Evolutionary conservation across 2,329 filamentous ascomycete genomes (phyloP).

Genomic region (Aspergillus thermomutatus): DNA sequence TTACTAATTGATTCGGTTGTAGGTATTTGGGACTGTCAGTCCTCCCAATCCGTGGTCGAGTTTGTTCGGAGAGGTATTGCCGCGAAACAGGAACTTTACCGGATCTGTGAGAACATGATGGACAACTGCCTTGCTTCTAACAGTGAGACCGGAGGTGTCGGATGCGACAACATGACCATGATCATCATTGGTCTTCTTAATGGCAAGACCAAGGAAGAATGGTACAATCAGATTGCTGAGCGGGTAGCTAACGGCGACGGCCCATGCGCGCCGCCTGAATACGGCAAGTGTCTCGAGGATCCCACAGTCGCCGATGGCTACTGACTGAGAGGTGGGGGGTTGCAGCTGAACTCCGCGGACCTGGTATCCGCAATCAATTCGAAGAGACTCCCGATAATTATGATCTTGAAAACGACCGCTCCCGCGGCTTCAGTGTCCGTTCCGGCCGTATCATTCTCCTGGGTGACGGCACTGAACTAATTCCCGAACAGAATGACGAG

Average conservation of each 20-base stretch:
- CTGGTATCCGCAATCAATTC: constrained; percentile 76
- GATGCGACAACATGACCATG: constrained; percentile 99
- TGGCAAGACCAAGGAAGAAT: constrained; percentile 92
- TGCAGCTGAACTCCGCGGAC: constrained; percentile 79
- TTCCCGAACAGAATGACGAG: constrained; percentile 82
- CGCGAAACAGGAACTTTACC: constrained; percentile 88
- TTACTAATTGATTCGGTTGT: constrained; percentile 9
- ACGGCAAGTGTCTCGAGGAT: constrained; percentile 73
- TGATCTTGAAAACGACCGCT: constrained; percentile 48
- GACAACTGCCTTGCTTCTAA: constrained; percentile 98
- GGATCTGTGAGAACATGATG: constrained; percentile 99
- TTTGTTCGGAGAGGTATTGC: constrained; percentile 96
- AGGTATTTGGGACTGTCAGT: constrained; percentile 99
- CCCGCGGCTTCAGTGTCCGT: constrained; percentile 70
- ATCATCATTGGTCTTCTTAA: constrained; percentile 81
- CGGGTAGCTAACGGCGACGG: constrained; percentile 95
- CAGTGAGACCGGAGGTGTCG: constrained; percentile 95
- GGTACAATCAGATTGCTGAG: constrained; percentile 94
- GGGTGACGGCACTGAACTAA: constrained; percentile 89
- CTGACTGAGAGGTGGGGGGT: constrained; percentile 36
- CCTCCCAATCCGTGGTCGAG: constrained; percentile 93
- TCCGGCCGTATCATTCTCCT: constrained; percentile 86
- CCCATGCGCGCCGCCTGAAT: constrained; percentile 97
- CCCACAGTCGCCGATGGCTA: constrained; percentile 36
- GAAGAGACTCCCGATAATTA: constrained; percentile 67